Percentiles rank a stretch among this genome's conserved stretches.
Conservation (phyloP, 495 filamentous ascomycete genomes). For the Hyphodiscus hymeniophilus region DNA sequence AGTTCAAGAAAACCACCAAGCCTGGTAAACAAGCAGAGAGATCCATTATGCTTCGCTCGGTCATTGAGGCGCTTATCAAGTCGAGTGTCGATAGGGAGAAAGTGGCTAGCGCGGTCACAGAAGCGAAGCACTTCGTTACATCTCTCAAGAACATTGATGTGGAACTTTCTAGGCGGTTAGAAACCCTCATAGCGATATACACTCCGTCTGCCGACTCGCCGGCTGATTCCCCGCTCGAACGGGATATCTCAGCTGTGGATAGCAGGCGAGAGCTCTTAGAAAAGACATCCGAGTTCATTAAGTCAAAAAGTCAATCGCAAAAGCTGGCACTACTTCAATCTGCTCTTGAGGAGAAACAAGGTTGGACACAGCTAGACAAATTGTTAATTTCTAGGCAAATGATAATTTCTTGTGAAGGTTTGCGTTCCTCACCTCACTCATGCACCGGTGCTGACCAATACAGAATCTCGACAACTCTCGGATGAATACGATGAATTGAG, state of each 20-base stretch:
- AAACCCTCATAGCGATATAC: conserved; percentile 11
- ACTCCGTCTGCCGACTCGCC: neutral
- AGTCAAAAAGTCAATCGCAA: neutral
- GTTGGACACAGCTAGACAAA: conserved; percentile 8
- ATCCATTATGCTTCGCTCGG: conserved; percentile 1
- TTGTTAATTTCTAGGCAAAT: conserved; percentile 14
- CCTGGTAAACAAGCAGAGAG: neutral
- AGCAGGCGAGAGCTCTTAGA: conserved; percentile 13
- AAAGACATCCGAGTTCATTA: neutral
- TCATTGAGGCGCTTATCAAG: conserved; percentile 10
- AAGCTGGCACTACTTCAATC: conserved; percentile 16
- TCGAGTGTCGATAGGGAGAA: conserved; percentile 2
- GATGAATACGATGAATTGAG: conserved; percentile 8
- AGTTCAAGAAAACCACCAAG: neutral
- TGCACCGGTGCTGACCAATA: conserved; percentile 1
- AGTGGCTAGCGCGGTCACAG: conserved; percentile 1
- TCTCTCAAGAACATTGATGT: neutral
- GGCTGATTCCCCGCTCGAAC: neutral
- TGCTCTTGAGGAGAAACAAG: conserved; percentile 1
- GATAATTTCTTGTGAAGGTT: conserved; percentile 17
- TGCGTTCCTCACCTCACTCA: neutral
- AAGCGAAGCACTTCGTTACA: conserved; percentile 1
- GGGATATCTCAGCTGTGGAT: conserved; percentile 9
- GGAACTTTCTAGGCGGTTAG: conserved; percentile 7
- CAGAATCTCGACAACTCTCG: conserved; percentile 7